A percentile compares a stretch with the other conserved stretches of the same genome.
Evolutionary conservation across 1,139 yeast genomes (phyloP).

Genomic region (Pichia sp.): DNA sequence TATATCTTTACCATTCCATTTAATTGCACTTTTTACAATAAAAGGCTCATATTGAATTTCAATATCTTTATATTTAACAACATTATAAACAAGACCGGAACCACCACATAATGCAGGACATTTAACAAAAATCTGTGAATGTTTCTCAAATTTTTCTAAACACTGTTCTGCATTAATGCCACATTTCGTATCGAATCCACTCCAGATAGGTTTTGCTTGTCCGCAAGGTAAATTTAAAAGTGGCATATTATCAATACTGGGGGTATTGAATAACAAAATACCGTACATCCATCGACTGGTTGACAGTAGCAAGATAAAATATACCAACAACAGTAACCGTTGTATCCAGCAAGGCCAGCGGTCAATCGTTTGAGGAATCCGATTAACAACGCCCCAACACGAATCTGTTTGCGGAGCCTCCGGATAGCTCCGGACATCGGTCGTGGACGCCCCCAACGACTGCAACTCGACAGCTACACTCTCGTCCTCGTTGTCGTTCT

Average conservation of each 20-base stretch:
- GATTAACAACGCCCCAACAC: no score
- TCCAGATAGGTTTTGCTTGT: slow-evolving; percentile 49
- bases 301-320: no score
- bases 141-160: slow-evolving; percentile 31
- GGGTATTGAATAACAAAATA: slow-evolving; percentile 31
- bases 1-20: slow-evolving; percentile 32
- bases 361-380: no score
- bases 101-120: slow-evolving; percentile 89
- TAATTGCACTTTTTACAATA: slow-evolving; percentile 66
- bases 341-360: no score
- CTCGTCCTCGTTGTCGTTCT: no score
- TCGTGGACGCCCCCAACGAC: no score
- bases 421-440: no score
- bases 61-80: slow-evolving; percentile 68
- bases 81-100: slow-evolving; percentile 70
- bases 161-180: slow-evolving; percentile 67
- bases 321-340: neutral
- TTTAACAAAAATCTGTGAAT: slow-evolving; percentile 50
- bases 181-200: slow-evolving; percentile 69
- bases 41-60: slow-evolving; percentile 65
- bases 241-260: slow-evolving; percentile 17
- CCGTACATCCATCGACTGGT: slow-evolving; percentile 22
- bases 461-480: no score
- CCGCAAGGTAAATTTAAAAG: slow-evolving; percentile 40
- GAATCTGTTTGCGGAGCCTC: no score